Conservation (phyloP, 495 filamentous ascomycete species). For the Bacidia rubella region DNA sequence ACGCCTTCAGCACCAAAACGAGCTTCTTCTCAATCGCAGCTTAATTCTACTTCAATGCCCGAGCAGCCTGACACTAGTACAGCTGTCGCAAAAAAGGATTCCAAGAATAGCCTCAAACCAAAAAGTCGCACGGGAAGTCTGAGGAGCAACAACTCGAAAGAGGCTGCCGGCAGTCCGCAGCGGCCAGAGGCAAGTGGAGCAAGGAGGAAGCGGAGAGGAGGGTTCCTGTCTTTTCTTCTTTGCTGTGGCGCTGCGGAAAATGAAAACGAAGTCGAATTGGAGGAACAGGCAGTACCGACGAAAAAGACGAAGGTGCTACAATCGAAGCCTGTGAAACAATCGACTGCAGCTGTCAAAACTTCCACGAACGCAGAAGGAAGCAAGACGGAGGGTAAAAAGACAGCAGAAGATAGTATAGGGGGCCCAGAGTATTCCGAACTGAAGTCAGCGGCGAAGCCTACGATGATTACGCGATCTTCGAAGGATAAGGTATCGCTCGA, state of each 20-base stretch:
- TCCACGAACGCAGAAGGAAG: constrained; percentile 38
- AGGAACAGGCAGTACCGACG: constrained; percentile 46
- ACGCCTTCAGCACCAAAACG: constrained; percentile 45
- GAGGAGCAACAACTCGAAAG: constrained; percentile 42
- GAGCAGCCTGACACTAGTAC: constrained; percentile 44
- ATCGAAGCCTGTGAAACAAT: constrained; percentile 40
- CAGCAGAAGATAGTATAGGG: constrained; percentile 39
- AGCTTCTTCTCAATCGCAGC: constrained; percentile 50
- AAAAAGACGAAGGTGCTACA: constrained; percentile 50
- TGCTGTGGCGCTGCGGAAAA: constrained; percentile 63
- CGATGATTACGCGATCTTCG: constrained; percentile 18
- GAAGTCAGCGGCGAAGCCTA: constrained; percentile 23
- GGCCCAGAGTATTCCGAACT: constrained; percentile 25
- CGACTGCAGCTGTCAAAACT: constrained; percentile 35
- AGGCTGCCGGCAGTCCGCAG: constrained; percentile 15
- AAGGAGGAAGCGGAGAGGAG: constrained; percentile 50
- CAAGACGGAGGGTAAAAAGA: constrained; percentile 43
- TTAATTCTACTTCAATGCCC: constrained; percentile 45
- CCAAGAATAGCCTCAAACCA: constrained; percentile 58
- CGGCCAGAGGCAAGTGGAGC: constrained; percentile 24
- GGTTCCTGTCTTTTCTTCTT: constrained; percentile 59
- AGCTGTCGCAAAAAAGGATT: constrained; percentile 35
- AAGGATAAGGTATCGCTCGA: constrained; percentile 21
- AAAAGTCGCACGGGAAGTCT: constrained; percentile 56
- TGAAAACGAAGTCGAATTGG: constrained; percentile 45